Evolutionary conservation across 2,329 filamentous ascomycete genomes (phyloP), one percentile per base, ranked within the genome.

Genomic region (Daldinia sp.): DNA sequence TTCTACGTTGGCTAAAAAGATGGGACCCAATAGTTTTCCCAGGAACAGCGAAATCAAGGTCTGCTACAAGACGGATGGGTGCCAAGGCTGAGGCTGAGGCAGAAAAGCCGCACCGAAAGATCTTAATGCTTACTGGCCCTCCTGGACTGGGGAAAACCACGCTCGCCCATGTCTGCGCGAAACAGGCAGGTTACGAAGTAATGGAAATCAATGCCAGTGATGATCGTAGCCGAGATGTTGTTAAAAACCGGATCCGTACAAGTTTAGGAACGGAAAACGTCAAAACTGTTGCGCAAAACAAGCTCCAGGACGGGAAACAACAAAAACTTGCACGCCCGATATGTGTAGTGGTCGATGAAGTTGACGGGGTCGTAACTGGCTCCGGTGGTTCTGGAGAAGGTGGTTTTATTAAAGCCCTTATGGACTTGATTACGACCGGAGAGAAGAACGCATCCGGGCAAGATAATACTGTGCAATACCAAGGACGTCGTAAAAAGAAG

Each of bases 171-270:
- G 95, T 99, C 0, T 98, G 95, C 75, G 96, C 96, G 0, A 89
- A 85, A 69, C 95, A 99, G 77, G 95, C 95, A 4, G 95, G 95
- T 0, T 99, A 99, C 72, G 95, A 98, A 72, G 91, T 96, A 1
- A 86, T 98, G 74, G 95, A 99, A 75, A 96, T 99, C 78, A 99
- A 99, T 72, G 95, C 96, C 7, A 98, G 94, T 71, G 95, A 99
- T 73, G 96, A 99, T 74, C 86, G 95, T 71, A 97, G 93, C 73
- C 85, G 86, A 27, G 89, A 94, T 72, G 93, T 99, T 1, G 95
- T 99, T 32, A 95, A 92, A 74, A 93, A 92, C 5, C 86, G 93
- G 13, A 97, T 99, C 68, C 86, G 92, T 70, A 96, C 97, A 58
- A 94, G 92, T 75, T 84, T 99, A 30, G 94, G 92, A 0, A 99